A percentile compares a stretch with the other conserved stretches of the same genome.
Evolutionary conservation across 2,329 filamentous ascomycete species (phyloP).

Genomic region (Bipolaris oryzae): DNA sequence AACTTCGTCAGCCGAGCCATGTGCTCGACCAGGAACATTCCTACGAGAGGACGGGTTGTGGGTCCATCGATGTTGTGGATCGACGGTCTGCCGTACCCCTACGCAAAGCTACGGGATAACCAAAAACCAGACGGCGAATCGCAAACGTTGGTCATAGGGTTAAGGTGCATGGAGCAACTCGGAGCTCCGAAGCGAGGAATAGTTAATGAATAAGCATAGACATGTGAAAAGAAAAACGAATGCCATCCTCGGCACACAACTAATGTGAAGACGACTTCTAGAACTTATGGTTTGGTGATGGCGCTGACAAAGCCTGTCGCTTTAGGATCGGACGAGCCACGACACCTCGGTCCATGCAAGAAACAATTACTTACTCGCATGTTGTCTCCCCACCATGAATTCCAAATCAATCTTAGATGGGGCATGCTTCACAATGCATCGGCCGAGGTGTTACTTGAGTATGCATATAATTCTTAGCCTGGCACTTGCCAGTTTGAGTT

Average conservation of each 20-base stretch:
- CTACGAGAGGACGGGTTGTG: slow-evolving; percentile 5
- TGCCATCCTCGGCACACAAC: neutral
- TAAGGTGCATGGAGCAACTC: neutral
- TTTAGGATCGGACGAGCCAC: neutral
- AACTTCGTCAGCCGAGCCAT: slow-evolving; percentile 27
- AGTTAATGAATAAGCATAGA: slow-evolving; percentile 8
- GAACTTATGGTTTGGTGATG: slow-evolving; percentile 12
- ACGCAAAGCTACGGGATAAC: neutral
- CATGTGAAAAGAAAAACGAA: neutral
- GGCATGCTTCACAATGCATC: slow-evolving; percentile 2
- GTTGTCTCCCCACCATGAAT: slow-evolving; percentile 13
- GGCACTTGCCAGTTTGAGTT: slow-evolving; percentile 4
- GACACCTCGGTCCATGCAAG: slow-evolving; percentile 17
- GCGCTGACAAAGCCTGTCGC: slow-evolving; percentile 22
- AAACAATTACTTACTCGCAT: slow-evolving; percentile 9
- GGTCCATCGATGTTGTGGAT: slow-evolving; percentile 6
- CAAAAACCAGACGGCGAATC: slow-evolving; percentile 6
- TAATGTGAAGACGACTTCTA: slow-evolving; percentile 17
- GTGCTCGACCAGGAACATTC: slow-evolving; percentile 4
- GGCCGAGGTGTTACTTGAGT: slow-evolving; percentile 15
- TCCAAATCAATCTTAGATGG: neutral
- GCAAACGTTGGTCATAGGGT: neutral
- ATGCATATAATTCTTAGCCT: slow-evolving; percentile 5
- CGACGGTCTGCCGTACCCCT: slow-evolving; percentile 3
- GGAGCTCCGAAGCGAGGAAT: neutral